Conservation (phyloP, 2,329 filamentous ascomycete genomes). For the Immersiporthe knoxdaviesiana region DNA sequence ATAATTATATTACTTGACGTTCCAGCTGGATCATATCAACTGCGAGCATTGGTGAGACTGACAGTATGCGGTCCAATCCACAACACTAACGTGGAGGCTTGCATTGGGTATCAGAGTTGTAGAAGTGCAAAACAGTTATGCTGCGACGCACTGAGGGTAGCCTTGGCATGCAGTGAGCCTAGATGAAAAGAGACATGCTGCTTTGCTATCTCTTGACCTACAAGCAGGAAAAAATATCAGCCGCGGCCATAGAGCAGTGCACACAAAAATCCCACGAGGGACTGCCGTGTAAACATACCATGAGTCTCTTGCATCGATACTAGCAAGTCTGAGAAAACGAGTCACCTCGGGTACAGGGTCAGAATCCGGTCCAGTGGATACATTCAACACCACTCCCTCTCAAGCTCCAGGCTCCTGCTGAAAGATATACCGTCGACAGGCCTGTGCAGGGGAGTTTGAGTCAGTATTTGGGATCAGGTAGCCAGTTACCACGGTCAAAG, state of each 20-base stretch:
- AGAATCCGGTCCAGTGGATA: too few relatives aligned
- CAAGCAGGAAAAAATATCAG: neutral
- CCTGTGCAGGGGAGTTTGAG: constrained; percentile 38
- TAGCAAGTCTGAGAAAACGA: neutral
- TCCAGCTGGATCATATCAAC: neutral
- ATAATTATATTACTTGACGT: constrained; percentile 10
- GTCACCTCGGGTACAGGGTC: constrained; percentile 3
- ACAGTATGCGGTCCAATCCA: neutral
- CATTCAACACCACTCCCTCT: constrained; percentile 16
- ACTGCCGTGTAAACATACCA: neutral
- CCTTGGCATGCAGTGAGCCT: neutral
- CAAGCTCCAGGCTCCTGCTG: constrained; percentile 29
- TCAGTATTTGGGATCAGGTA: constrained; percentile 24
- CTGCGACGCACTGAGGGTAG: neutral
- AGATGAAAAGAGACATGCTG: neutral
- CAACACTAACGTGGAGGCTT: neutral
- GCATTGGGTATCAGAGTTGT: neutral
- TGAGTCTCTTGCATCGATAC: neutral
- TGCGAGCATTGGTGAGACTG: neutral
- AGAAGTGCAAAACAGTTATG: neutral
- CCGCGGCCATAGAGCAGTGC: neutral
- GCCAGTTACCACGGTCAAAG: constrained; percentile 2
- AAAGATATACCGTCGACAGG: constrained; percentile 61
- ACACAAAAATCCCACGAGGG: too few relatives aligned
- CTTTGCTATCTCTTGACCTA: neutral